These are phyloP conservation scores for Dothiorella sarmentorum DNA, from an alignment of 2,329 filamentous ascomycete species.

Conservation along the genomic window DNA sequence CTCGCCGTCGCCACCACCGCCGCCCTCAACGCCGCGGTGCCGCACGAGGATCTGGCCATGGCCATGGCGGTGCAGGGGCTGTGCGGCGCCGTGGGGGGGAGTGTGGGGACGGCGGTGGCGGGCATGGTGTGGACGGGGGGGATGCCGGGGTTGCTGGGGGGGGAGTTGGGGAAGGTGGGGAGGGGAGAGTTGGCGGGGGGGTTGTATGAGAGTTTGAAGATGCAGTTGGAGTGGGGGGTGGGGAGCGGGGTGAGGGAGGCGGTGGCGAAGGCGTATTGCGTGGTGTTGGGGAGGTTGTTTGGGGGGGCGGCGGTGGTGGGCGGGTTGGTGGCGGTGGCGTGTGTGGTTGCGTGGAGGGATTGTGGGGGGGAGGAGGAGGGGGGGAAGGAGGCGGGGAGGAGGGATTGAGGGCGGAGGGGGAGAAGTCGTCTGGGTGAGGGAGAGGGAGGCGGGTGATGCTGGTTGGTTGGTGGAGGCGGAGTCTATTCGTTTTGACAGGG, in stretches of 20 bases:
- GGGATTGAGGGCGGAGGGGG: neutral
- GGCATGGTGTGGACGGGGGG: slow-evolving; percentile 60
- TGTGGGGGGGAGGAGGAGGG: neutral
- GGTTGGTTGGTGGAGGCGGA: neutral
- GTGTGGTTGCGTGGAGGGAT: slow-evolving; percentile 5
- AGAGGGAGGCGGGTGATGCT: no score
- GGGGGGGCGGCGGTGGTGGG: neutral
- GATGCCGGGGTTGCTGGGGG: slow-evolving; percentile 49
- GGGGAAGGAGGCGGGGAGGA: neutral
- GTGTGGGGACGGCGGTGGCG: slow-evolving; percentile 47
- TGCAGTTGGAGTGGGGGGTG: slow-evolving; percentile 51
- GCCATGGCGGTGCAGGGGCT: slow-evolving; percentile 60
- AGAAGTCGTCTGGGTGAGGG: neutral
- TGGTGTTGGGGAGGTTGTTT: slow-evolving; percentile 32
- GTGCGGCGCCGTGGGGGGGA: slow-evolving; percentile 52
- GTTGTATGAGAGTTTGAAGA: slow-evolving; percentile 51
- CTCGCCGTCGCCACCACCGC: slow-evolving; percentile 22
- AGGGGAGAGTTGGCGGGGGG: slow-evolving; percentile 35
- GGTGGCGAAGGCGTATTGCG: slow-evolving; percentile 31
- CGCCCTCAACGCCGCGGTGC: slow-evolving; percentile 17
- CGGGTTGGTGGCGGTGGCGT: neutral
- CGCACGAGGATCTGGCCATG: slow-evolving; percentile 58
- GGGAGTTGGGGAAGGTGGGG: slow-evolving; percentile 44
- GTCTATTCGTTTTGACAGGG: no score
- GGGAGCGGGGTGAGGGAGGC: slow-evolving; percentile 47